Evolutionary conservation across 345 rosid genomes (phyloP).

Genomic region (Streptanthus diversifolius): DNA sequence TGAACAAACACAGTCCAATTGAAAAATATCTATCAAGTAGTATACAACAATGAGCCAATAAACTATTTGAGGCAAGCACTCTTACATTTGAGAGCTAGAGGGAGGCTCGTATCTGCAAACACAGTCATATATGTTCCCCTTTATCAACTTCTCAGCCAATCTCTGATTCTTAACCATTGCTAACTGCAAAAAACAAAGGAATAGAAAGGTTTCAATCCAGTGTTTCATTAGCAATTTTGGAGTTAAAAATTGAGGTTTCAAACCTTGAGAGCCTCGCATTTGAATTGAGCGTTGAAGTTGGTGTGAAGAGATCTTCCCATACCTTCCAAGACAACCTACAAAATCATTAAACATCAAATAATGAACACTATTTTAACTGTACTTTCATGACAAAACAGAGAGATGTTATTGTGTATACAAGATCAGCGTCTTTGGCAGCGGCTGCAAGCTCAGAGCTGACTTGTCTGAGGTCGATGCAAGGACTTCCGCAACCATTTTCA

Average conservation of each 20-base stretch:
- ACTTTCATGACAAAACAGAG: too few species aligned
- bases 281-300: slow-evolving; percentile 73
- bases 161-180: slow-evolving; percentile 99
- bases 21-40: neutral
- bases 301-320: slow-evolving; percentile 99
- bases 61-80: neutral
- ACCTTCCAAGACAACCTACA: slow-evolving; percentile 90
- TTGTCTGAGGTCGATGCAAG: slow-evolving; percentile 94
- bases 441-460: slow-evolving; percentile 99
- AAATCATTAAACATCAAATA: slow-evolving; percentile 16
- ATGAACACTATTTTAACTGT: slow-evolving; percentile 2
- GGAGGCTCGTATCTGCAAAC: slow-evolving; percentile 89
- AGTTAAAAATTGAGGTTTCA: neutral
- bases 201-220: neutral
- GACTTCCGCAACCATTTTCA: slow-evolving; percentile 98
- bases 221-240: neutral
- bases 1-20: neutral
- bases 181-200: slow-evolving; percentile 49
- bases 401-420: slow-evolving; percentile 49
- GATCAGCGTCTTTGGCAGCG: slow-evolving; percentile 86
- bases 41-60: slow-evolving; percentile 16
- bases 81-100: slow-evolving; percentile 8
- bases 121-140: slow-evolving; percentile 83
- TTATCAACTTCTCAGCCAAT: slow-evolving; percentile 79
- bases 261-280: slow-evolving; percentile 91